Conservation (phyloP, 306 rosid species). For the apple (Malus domestica) region DNA sequence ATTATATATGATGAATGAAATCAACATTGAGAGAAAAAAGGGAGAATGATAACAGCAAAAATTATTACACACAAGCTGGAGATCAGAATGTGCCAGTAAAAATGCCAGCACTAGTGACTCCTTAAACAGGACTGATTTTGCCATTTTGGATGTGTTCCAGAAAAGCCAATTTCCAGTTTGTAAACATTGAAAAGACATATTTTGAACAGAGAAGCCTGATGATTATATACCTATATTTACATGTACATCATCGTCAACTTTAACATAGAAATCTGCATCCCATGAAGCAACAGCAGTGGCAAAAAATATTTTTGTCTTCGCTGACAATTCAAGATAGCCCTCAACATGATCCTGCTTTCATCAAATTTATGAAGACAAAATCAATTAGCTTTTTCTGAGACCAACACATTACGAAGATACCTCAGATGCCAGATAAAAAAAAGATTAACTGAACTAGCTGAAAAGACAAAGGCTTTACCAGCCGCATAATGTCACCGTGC, state of each 20-base stretch:
- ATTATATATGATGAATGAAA: background rate
- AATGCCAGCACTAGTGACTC: background rate
- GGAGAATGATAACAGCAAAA: background rate
- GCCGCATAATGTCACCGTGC: conserved; percentile 50
- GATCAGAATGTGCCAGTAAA: background rate
- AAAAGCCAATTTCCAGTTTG: background rate
- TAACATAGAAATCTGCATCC: conserved; percentile 57
- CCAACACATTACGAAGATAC: background rate
- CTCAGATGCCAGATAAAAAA: background rate
- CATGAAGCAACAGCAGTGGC: conserved; percentile 45
- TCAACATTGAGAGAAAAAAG: background rate
- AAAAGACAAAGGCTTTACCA: conserved; percentile 31
- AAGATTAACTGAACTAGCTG: background rate
- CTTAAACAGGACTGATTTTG: background rate
- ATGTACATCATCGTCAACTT: conserved; percentile 59
- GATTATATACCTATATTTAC: conserved; percentile 42
- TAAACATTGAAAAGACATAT: background rate
- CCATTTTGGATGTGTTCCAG: background rate
- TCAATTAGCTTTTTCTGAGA: background rate
- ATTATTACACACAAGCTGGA: background rate
- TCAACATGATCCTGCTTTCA: conserved; percentile 49
- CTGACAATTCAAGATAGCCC: conserved; percentile 58
- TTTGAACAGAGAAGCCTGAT: background rate
- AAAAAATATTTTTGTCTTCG: conserved; percentile 46
- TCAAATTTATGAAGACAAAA: background rate